phyloP scores from a whole-genome alignment of 2,329 filamentous ascomycete genomes.

The Coniochaeta sp. region DNA sequence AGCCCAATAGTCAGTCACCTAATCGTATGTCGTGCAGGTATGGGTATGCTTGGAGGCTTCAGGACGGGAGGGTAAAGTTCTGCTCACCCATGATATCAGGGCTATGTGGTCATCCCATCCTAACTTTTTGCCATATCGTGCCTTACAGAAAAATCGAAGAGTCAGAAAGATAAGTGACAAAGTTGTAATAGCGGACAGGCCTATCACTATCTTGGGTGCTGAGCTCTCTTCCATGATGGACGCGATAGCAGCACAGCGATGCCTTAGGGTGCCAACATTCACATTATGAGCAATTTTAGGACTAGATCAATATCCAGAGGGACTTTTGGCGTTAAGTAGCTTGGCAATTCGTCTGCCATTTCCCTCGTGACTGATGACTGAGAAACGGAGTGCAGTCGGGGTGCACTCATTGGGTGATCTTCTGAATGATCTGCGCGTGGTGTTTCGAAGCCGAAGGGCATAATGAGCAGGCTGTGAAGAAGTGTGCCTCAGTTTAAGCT shows the following conservation, averaged over 20 bases:
- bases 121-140: background rate
- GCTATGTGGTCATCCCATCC: background rate
- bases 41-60: background rate
- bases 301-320: background rate
- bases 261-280: background rate
- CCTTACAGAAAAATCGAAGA: background rate
- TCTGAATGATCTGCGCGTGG: background rate
- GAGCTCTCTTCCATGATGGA: background rate
- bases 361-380: background rate
- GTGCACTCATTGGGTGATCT: background rate
- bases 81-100: background rate
- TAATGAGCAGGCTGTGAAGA: too few relatives aligned
- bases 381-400: background rate
- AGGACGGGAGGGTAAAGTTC: background rate
- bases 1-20: background rate
- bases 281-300: background rate
- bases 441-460: background rate
- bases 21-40: background rate
- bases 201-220: background rate
- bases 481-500: too few relatives aligned
- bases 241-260: background rate
- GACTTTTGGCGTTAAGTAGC: background rate
- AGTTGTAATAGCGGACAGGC: conserved; percentile 6
- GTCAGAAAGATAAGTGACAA: background rate
- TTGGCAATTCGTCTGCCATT: background rate